Base-by-base conservation (phyloP, 306 rosid genomes). In the Cucumis melo region DNA sequence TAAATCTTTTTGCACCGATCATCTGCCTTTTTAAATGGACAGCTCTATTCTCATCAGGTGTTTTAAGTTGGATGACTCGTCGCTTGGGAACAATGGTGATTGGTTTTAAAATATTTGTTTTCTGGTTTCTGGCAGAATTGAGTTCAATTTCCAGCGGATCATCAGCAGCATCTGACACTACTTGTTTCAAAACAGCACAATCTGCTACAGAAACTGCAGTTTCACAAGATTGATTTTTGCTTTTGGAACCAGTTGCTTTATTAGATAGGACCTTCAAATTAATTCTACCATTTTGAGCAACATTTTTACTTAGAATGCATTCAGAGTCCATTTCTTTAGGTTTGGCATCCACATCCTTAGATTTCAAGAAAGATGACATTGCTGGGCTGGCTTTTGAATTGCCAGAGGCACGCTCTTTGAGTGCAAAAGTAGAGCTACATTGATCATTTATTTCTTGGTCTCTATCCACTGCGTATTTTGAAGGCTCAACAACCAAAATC, bases 1-100 rank as follows among this genome's bases (percentile, higher is more conserved):
- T 87, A 83, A 94, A 94, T 84, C 98, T 88, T 86, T 84, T 94
- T 75, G 53, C 65, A 79, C 81, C 87, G 63, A 83, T 84, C 79
- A 80, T 93, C 61, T 87, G 59, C 82, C 89, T 91, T 75, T 82
- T 84, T 27, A 83, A 82, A 80, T 63, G 82, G 53, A 80, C 78
- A 73, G 80, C 70, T 81, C 79, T 87, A 77, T 83, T 83, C 76
- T 76, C 89, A 70, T 66, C 24, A 56, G 96, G 90, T 38, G 91
- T 79, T 80, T 84, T 87, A 64, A 94, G 98, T 81, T 90, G 97
- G 84, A 94, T 94, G 32, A 94, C 90, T 80, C 86, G 91, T 78
- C 98, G 87, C 83, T 86, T 94, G 44, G 89, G 81, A 84, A 79
- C 84, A 73, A 83, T 78, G 76, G 83, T 72, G 73, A 21, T 78